phyloP scores from a whole-genome alignment of 345 rosid species.

The Lumnitzera racemosa region DNA sequence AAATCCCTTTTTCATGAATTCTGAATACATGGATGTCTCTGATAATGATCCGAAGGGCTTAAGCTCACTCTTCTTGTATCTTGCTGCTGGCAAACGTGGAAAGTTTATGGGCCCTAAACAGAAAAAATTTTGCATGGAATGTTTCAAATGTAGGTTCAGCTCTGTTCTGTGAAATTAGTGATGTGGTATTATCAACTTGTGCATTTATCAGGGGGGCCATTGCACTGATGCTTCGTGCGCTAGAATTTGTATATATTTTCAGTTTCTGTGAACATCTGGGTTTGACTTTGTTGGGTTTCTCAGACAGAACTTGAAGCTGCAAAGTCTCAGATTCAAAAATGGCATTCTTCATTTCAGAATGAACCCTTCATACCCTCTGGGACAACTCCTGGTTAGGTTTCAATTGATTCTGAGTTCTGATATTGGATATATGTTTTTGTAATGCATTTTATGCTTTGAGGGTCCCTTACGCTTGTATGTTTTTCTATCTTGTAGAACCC shows the following conservation, averaged over 20 bases:
- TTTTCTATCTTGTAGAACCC: slow-evolving; percentile 49
- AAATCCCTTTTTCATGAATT: too few species aligned
- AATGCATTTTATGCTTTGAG: slow-evolving; percentile 7
- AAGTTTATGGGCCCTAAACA: too few species aligned
- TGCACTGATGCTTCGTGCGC: not conserved
- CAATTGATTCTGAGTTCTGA: not conserved
- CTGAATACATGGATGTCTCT: too few species aligned
- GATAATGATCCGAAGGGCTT: too few species aligned
- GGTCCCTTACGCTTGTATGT: not conserved
- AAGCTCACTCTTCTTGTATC: too few species aligned
- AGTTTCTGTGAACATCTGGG: not conserved
- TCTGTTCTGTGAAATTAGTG: too few species aligned
- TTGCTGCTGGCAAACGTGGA: too few species aligned
- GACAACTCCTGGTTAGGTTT: slow-evolving; percentile 66
- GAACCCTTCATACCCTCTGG: slow-evolving; percentile 63
- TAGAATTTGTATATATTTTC: not conserved
- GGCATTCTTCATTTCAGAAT: slow-evolving; percentile 79
- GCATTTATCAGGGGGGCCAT: not conserved
- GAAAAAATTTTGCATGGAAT: not conserved
- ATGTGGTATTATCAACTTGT: too few species aligned
- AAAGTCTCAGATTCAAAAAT: slow-evolving; percentile 65
- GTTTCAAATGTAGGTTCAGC: too few species aligned
- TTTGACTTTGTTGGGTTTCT: slow-evolving; percentile 3
- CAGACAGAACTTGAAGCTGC: slow-evolving; percentile 77
- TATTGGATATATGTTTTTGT: not conserved